Base-by-base conservation (phyloP, 2,329 filamentous ascomycete species). In the Drechmeria coniospora region DNA sequence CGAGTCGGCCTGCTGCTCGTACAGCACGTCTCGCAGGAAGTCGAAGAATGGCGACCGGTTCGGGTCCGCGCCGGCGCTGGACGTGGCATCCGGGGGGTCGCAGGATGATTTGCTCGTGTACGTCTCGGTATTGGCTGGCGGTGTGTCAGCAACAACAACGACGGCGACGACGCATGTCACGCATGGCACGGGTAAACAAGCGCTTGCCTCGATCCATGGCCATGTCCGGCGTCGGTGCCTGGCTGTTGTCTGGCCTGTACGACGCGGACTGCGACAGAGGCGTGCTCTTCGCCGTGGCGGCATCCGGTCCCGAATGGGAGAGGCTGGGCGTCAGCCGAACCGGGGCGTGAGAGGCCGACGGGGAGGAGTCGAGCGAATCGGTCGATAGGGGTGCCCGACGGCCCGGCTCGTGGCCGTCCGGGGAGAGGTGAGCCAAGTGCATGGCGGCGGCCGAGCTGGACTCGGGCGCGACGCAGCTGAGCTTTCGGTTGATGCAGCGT, bases 11-110 rank as follows among this genome's bases (percentile, higher is more conserved):
- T 54, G 47, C 21, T 59, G 54, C n/a, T 65, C 55, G 30, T 61
- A 66, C 11, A 68, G 47, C 9, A 68, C 54, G 23, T 64, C 59
- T 6, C 59, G 57, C 10, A 68, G 44, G 27, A 68, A 68, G 27
- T 65, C 60, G 12, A 57, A 55, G 35, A 68, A 66, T 2, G 59
- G 57, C 11, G 55, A 40, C 15, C 49, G 49, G 16, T 45, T 39
- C 27, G 54, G 43, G 20, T 53, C 47, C 23, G 49, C 31, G 8
- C 30, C 28, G 14, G 22, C 27, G 9, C 23, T 26, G 11, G 29
- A 12, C 11, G 20, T 27, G 15, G 32, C 13, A 24, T 26, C 30
- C 12, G 12, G 26, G 15, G 21, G 23, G 24, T 32, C 27, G 16
- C 34, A 28, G 10, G 31, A n/a, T n/a, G n/a, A n/a, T 25, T 23